phyloP scores from a whole-genome alignment of 495 filamentous ascomycete genomes.

The Tuber aestivum region DNA sequence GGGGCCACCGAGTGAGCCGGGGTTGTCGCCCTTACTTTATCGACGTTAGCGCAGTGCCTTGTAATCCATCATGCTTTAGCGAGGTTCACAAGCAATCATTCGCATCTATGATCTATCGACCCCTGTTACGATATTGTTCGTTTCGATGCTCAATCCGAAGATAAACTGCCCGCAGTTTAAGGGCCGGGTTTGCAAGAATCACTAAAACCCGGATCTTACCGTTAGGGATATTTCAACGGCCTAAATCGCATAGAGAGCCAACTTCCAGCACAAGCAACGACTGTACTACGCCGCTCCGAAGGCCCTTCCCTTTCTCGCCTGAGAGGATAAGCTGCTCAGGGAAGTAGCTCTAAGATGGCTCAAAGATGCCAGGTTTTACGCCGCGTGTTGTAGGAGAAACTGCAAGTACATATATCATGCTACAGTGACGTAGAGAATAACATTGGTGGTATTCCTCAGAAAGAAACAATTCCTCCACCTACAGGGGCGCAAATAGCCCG shows the following conservation, averaged over 20 bases:
- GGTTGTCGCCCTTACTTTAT: neutral
- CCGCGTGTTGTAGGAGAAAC: neutral
- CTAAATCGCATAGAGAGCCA: neutral
- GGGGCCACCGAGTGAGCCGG: neutral
- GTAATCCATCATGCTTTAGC: neutral
- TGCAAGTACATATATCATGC: neutral
- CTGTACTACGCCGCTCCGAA: neutral
- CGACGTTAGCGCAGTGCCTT: neutral
- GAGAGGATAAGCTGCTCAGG: neutral
- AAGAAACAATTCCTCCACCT: neutral
- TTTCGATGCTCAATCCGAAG: neutral
- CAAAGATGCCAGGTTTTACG: neutral
- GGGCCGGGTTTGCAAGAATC: neutral
- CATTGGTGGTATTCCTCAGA: neutral
- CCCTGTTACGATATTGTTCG: neutral
- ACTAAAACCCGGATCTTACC: neutral
- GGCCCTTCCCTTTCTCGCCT: accelerated
- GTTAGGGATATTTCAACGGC: neutral
- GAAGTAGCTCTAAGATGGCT: neutral
- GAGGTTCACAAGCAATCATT: neutral
- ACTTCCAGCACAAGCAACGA: neutral
- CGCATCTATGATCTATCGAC: neutral
- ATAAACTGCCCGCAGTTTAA: neutral
- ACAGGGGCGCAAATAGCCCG: neutral
- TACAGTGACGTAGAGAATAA: neutral